Conservation (phyloP, 768 basidiomycete genomes). For the Coprinellus aureogranulatus region DNA sequence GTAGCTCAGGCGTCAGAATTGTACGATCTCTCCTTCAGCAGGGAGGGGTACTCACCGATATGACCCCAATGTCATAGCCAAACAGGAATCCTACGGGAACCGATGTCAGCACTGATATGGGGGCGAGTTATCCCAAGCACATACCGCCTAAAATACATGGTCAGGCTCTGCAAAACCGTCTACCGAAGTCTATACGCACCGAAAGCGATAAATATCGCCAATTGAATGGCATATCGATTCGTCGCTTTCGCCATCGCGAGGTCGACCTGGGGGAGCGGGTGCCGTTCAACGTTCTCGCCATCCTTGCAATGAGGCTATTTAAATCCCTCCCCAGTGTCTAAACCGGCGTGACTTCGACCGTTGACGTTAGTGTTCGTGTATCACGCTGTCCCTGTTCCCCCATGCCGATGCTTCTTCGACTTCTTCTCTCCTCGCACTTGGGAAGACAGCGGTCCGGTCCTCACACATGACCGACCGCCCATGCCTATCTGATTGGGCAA, state of each 20-base stretch:
- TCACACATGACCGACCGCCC: no score
- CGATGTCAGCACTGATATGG: not conserved
- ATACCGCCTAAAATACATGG: slow-evolving; percentile 14
- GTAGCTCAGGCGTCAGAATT: slow-evolving; percentile 27
- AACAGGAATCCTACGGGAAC: slow-evolving; percentile 54
- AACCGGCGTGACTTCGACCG: not conserved
- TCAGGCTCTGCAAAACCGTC: not conserved
- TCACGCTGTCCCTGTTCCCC: no score
- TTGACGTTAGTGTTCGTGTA: no score
- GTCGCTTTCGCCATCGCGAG: slow-evolving; percentile 41
- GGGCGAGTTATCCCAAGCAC: slow-evolving; percentile 20
- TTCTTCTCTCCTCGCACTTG: no score
- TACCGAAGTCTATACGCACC: slow-evolving; percentile 40
- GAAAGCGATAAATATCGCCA: slow-evolving; percentile 73
- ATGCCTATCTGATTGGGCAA: no score
- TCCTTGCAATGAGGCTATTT: no score
- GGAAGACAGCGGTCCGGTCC: no score
- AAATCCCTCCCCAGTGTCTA: no score
- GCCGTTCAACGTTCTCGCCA: no score
- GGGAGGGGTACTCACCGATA: slow-evolving; percentile 51
- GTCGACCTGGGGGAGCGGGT: not conserved
- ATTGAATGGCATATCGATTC: slow-evolving; percentile 58
- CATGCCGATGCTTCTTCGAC: no score
- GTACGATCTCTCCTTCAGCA: not conserved
- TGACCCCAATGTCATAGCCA: slow-evolving; percentile 77